These are phyloP conservation scores for Lophiostoma macrostomum DNA, from an alignment of 495 filamentous ascomycete species.

Conservation along the genomic window DNA sequence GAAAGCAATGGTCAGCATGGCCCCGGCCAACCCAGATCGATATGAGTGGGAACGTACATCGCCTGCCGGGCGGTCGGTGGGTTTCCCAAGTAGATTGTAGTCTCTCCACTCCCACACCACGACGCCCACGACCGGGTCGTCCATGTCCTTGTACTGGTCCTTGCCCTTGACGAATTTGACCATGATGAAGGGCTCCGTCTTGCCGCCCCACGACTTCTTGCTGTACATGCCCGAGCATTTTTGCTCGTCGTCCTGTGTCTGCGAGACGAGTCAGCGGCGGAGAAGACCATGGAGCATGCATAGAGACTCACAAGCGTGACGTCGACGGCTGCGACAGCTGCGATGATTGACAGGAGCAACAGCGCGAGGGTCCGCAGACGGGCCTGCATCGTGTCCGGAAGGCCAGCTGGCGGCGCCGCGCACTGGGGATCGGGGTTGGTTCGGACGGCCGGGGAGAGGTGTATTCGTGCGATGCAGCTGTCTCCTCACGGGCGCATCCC, in stretches of 20 bases:
- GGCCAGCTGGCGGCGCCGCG: constrained; percentile 25
- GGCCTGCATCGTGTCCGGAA: constrained; percentile 23
- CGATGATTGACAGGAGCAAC: constrained; percentile 28
- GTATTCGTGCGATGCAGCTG: too few relatives aligned
- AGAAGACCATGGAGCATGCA: not conserved
- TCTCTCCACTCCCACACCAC: constrained; percentile 95
- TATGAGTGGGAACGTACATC: constrained; percentile 31
- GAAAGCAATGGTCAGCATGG: constrained; percentile 10
- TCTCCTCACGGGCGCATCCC: too few relatives aligned
- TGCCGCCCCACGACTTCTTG: constrained; percentile 82
- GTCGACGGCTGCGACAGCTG: constrained; percentile 29
- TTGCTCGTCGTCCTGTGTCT: constrained; percentile 73
- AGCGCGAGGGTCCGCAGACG: constrained; percentile 22
- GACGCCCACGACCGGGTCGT: constrained; percentile 75
- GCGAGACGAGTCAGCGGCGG: constrained; percentile 45
- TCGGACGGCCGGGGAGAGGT: not conserved
- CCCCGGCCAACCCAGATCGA: constrained; percentile 28
- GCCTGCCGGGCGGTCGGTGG: constrained; percentile 11
- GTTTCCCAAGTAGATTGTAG: constrained; percentile 67
- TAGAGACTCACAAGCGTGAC: constrained; percentile 27
- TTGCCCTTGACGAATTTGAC: constrained; percentile 73
- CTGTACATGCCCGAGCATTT: constrained; percentile 98
- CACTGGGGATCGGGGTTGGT: not conserved
- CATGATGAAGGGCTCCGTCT: constrained; percentile 81
- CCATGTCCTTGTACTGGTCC: constrained; percentile 42